Evolutionary conservation across 2,329 filamentous ascomycete species (phyloP), one percentile per base, ranked within the genome.

Genomic region (Chalaropsis ovoidea): DNA sequence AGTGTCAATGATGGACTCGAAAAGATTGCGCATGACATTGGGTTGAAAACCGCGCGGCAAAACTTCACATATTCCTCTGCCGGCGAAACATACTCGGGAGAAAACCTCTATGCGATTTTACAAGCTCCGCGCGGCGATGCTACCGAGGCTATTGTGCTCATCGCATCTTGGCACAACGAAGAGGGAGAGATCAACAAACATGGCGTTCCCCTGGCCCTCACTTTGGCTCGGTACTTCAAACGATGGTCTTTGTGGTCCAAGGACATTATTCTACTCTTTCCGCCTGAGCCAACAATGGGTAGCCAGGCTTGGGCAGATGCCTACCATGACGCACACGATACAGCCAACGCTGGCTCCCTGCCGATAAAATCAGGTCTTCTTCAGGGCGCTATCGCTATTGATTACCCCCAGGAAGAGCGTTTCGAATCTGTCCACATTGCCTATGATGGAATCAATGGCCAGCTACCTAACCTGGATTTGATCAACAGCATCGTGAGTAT

Each of bases 231-330:
- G 70, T 99, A 99, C 76, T 97, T 99, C 78, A 96, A 95, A 76
- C 85, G 89, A 84, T 99, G 94, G 94, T 96, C 91, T 64, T 81
- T 99, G 35, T 99, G 94, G 94, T 96, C 92, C 67, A 99, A 99
- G 76, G 94, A 99, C 74, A 96, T 99, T 70, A 93, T 99, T 67
- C 85, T 99, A 70, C 77, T 99, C 5, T 82, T 99, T 60, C 86
- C 94, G 0, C 87, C 89, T 0, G 94, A 99, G 75, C 95, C 90
- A 74, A 88, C 86, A 67, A 88, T 89, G 11, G 94, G 93, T 0
- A 90, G 91, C 0, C 92, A 97, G 74, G 94, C 94, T 27, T 99
- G 94, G 94, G 90, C 96, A 8, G 92, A 96, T 72, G 94, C 94
- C 1, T 99, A 99, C 75, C 94, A 99, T 75, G 90, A 96, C 74